Conservation (phyloP, 2,329 filamentous ascomycete species). For the Colletotrichum tropicale region DNA sequence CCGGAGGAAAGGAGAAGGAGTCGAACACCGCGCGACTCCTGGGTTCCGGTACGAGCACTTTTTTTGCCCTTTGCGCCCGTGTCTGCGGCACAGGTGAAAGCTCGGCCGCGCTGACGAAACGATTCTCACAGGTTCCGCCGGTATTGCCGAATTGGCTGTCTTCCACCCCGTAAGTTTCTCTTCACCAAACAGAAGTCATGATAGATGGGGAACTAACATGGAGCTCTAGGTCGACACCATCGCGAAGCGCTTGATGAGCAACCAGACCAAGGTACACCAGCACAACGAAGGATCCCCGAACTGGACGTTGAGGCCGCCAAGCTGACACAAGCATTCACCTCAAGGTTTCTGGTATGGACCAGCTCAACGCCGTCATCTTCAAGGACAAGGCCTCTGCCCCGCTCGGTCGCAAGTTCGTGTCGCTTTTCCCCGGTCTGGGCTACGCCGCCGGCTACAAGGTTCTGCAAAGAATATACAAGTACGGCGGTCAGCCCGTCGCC, state of each 20-base stretch:
- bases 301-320: background rate
- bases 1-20: slow-evolving; percentile 70
- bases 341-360: slow-evolving; percentile 37
- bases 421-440: slow-evolving; percentile 93
- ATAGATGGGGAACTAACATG: background rate
- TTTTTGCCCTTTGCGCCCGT: background rate
- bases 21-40: slow-evolving; percentile 86
- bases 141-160: slow-evolving; percentile 90
- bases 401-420: slow-evolving; percentile 81
- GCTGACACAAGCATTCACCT: background rate
- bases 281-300: slow-evolving; percentile 49
- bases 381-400: slow-evolving; percentile 81
- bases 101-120: slow-evolving; percentile 14
- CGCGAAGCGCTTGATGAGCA: slow-evolving; percentile 99
- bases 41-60: slow-evolving; percentile 74
- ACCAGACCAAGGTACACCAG: slow-evolving; percentile 67
- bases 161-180: slow-evolving; percentile 77
- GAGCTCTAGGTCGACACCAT: slow-evolving; percentile 89
- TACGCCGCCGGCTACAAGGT: slow-evolving; percentile 99
- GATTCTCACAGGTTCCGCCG: slow-evolving; percentile 76
- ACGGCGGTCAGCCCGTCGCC: slow-evolving; percentile 94
- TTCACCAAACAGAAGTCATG: background rate
- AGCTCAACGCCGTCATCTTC: slow-evolving; percentile 93
- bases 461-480: slow-evolving; percentile 97
- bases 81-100: background rate